These are phyloP conservation scores for Leucocoprinus sp. DNA, from an alignment of 768 basidiomycete species.

Conservation along the genomic window DNA sequence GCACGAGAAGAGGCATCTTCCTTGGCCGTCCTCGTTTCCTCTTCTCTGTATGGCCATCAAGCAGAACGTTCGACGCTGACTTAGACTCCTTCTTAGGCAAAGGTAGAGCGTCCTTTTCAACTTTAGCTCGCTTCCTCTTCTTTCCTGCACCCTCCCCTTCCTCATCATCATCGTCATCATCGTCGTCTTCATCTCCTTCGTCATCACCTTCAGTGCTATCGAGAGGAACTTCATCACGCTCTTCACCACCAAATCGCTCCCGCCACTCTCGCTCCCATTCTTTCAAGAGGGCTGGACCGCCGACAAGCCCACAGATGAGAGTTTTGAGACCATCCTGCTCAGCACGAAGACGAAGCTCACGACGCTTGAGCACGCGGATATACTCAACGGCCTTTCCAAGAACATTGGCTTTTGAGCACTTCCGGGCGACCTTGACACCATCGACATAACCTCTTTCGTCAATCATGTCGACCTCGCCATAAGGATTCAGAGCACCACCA, in stretches of 20 bases:
- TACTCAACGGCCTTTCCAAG: slow-evolving; percentile 89
- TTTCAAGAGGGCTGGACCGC: slow-evolving; percentile 58
- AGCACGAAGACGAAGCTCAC: slow-evolving; percentile 60
- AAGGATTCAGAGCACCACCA: slow-evolving; percentile 24
- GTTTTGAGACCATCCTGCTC: slow-evolving; percentile 72
- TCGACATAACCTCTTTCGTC: slow-evolving; percentile 84
- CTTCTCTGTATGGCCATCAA: slow-evolving; percentile 51
- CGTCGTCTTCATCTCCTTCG: slow-evolving; percentile 35
- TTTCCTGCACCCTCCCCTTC: slow-evolving; percentile 36
- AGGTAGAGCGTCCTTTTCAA: slow-evolving; percentile 21
- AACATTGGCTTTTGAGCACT: slow-evolving; percentile 87
- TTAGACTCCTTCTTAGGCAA: slow-evolving; percentile 26
- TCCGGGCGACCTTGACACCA: slow-evolving; percentile 86
- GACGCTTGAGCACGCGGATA: slow-evolving; percentile 77
- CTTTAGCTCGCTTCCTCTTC: slow-evolving; percentile 59
- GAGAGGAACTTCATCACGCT: slow-evolving; percentile 51
- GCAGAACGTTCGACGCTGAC: slow-evolving; percentile 18
- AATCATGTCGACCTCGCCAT: slow-evolving; percentile 44
- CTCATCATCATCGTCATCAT: slow-evolving; percentile 19
- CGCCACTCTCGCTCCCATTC: slow-evolving; percentile 77
- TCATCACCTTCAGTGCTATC: slow-evolving; percentile 49
- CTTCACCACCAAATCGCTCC: slow-evolving; percentile 67
- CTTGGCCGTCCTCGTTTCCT: slow-evolving; percentile 79
- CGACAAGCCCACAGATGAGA: slow-evolving; percentile 62
- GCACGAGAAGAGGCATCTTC: slow-evolving; percentile 49